These are phyloP conservation scores for Arabidopsis hybrid DNA, from an alignment of 441 rosid species.

Conservation along the genomic window DNA sequence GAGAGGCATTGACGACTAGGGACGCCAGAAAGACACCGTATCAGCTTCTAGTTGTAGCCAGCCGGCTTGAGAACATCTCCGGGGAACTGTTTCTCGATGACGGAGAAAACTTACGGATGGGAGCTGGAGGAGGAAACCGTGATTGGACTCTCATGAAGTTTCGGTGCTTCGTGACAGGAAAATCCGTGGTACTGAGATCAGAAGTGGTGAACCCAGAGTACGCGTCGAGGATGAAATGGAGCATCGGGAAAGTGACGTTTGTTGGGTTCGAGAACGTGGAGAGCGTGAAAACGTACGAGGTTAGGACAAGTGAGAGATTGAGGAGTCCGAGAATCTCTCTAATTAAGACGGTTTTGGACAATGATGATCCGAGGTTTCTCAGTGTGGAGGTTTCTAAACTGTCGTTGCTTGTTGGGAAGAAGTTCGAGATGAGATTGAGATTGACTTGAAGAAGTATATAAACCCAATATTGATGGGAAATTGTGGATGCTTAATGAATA, in stretches of 20 bases:
- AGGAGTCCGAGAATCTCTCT: conserved; percentile 35
- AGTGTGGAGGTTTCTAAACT: conserved; percentile 45
- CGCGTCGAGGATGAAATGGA: conserved; percentile 60
- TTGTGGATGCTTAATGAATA: conserved; percentile 27
- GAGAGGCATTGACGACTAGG: conserved; percentile 70
- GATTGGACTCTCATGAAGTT: conserved; percentile 65
- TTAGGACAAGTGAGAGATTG: conserved; percentile 28
- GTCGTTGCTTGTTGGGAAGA: conserved; percentile 46
- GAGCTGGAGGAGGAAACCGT: conserved; percentile 50
- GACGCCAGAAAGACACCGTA: conserved; percentile 65
- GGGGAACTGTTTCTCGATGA: conserved; percentile 80
- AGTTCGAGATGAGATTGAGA: conserved; percentile 50
- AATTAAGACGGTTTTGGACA: conserved; percentile 28
- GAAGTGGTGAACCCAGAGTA: conserved; percentile 60
- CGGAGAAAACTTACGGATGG: conserved; percentile 66
- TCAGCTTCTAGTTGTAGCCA: conserved; percentile 61
- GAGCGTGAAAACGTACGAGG: conserved; percentile 37
- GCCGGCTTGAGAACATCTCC: conserved; percentile 42
- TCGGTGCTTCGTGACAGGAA: conserved; percentile 38
- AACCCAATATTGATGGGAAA: conserved; percentile 14
- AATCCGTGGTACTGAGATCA: conserved; percentile 48
- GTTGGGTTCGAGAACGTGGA: conserved; percentile 54
- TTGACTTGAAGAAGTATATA: conserved; percentile 11
- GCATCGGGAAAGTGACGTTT: conserved; percentile 57
- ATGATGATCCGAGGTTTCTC: conserved; percentile 38